phyloP scores from a whole-genome alignment of 2,329 filamentous ascomycete genomes.

The Gnomoniopsis smithogilvyi region DNA sequence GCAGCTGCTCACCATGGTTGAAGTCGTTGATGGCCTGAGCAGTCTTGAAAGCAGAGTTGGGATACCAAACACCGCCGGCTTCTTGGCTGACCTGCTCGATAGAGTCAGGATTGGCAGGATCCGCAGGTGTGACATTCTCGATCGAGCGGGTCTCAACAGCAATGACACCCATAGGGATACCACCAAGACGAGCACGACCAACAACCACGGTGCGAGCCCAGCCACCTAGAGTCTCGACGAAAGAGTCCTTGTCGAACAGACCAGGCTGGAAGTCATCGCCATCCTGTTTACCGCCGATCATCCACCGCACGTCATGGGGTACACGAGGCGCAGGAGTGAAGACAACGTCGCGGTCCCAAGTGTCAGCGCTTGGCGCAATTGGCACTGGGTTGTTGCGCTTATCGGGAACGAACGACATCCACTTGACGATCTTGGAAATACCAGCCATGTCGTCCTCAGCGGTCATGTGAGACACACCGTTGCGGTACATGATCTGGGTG shows the following conservation, averaged over 20 bases:
- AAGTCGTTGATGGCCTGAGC: constrained; percentile 98
- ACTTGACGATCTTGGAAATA: constrained; percentile 96
- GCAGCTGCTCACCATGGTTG: constrained; percentile 97
- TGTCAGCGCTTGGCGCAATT: constrained; percentile 80
- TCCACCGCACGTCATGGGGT: constrained; percentile 87
- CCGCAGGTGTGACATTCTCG: constrained; percentile 94
- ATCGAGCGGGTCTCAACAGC: constrained; percentile 93
- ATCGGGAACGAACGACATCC: constrained; percentile 96
- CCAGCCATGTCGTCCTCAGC: constrained; percentile 96
- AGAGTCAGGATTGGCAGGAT: constrained; percentile 96
- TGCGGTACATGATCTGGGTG: constrained; percentile 99
- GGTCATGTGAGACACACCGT: constrained; percentile 99
- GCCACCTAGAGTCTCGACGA: constrained; percentile 92
- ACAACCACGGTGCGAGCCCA: constrained; percentile 98
- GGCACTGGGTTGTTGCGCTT: constrained; percentile 91
- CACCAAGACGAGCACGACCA: constrained; percentile 91
- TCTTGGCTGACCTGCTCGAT: constrained; percentile 94
- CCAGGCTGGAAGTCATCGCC: constrained; percentile 84
- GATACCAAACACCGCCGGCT: constrained; percentile 99
- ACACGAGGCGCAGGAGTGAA: constrained; percentile 82
- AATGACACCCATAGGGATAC: constrained; percentile 98
- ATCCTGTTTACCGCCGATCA: constrained; percentile 85
- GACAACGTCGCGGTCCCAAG: constrained; percentile 88
- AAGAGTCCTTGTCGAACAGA: constrained; percentile 95
- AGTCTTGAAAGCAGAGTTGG: constrained; percentile 99